Percentiles rank a stretch among this genome's conserved stretches.
Conservation (phyloP, 2,329 filamentous ascomycete species). For the Ceratocystis diversiconidia region DNA sequence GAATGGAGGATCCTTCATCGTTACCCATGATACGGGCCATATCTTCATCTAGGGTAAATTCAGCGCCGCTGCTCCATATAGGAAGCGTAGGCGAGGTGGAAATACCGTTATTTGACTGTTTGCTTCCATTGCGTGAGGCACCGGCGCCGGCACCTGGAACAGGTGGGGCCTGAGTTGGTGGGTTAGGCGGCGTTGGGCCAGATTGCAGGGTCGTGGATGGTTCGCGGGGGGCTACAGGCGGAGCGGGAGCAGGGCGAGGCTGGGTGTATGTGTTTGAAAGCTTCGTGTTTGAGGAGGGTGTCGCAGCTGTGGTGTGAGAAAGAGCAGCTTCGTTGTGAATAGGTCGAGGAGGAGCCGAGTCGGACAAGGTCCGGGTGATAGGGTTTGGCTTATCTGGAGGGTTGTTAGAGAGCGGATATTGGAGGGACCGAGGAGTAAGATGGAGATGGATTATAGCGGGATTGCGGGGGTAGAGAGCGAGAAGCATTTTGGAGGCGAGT, state of each 20-base stretch:
- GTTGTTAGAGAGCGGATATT: conserved; percentile 39
- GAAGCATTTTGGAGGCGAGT: neutral
- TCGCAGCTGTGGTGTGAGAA: neutral
- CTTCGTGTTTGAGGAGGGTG: neutral
- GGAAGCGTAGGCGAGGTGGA: conserved; percentile 49
- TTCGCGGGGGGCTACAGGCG: conserved; percentile 14
- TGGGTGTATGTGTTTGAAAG: conserved; percentile 16
- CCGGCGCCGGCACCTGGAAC: conserved; percentile 13
- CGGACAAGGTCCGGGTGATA: conserved; percentile 13
- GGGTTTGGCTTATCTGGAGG: conserved; percentile 35
- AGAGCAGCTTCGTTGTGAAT: neutral
- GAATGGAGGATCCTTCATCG: conserved; percentile 64
- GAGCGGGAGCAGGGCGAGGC: conserved; percentile 15
- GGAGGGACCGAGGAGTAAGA: too few relatives aligned
- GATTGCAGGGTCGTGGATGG: conserved; percentile 14
- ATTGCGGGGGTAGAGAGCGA: neutral
- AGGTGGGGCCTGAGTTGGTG: conserved; percentile 13
- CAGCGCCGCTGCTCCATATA: conserved; percentile 64
- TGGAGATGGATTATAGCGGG: neutral
- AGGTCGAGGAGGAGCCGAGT: neutral
- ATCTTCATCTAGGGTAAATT: conserved; percentile 91
- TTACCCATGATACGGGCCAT: conserved; percentile 76
- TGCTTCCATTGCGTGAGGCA: conserved; percentile 15
- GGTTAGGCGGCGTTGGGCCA: conserved; percentile 7
- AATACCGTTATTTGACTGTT: conserved; percentile 16